Percentiles rank a stretch among this genome's conserved stretches.
Conservation (phyloP, 106 monocot species). For the Dioscorea alata region DNA sequence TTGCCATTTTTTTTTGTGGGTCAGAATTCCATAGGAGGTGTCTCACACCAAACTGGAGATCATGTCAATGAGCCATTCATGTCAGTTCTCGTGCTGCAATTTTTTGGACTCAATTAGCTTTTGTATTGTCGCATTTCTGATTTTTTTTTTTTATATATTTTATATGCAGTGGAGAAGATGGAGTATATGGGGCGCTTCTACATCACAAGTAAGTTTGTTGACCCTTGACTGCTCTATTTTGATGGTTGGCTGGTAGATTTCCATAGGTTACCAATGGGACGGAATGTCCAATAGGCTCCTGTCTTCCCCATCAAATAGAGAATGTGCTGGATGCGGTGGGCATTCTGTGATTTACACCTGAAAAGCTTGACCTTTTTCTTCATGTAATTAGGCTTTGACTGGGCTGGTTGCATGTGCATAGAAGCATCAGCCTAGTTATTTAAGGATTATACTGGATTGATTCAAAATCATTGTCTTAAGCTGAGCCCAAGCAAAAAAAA, state of each 20-base stretch:
- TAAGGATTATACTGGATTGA: no score
- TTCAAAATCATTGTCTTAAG: no score
- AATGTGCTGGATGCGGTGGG: background rate
- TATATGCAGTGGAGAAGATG: slow-evolving; percentile 78
- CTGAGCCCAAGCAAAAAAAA: no score
- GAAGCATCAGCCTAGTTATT: no score
- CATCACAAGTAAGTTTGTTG: slow-evolving; percentile 86
- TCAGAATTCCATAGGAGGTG: slow-evolving; percentile 97
- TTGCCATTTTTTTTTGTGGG: slow-evolving; percentile 1
- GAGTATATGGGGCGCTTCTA: slow-evolving; percentile 95
- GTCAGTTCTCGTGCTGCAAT: slow-evolving; percentile 29
- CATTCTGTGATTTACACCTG: background rate
- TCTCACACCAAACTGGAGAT: slow-evolving; percentile 78
- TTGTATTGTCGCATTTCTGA: no score
- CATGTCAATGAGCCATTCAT: slow-evolving; percentile 95
- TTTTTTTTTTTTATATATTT: no score
- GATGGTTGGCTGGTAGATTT: slow-evolving; percentile 36
- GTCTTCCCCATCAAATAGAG: background rate
- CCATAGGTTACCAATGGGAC: background rate
- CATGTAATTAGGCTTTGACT: no score
- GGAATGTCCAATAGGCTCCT: no score
- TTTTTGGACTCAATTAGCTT: no score
- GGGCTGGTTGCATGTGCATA: no score
- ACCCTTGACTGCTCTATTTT: slow-evolving; percentile 38
- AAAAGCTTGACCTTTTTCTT: background rate